Evolutionary conservation across 768 basidiomycete species (phyloP).

Genomic region (Asterophora lycoperdoides): DNA sequence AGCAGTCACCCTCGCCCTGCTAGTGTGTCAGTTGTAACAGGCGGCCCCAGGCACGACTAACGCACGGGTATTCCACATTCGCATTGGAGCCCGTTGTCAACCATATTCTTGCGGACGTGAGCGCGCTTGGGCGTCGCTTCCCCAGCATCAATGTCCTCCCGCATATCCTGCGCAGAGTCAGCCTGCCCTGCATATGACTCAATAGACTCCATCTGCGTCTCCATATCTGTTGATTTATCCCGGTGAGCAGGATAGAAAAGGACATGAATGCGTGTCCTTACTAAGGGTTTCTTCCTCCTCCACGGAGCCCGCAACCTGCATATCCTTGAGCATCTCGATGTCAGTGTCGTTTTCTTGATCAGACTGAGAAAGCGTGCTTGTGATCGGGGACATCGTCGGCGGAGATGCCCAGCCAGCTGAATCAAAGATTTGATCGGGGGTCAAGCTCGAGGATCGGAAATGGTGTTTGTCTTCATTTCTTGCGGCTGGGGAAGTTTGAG

Average conservation of each 20-base stretch:
- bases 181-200: slow-evolving; percentile 29
- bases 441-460: slow-evolving; percentile 3
- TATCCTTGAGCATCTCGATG: slow-evolving; percentile 35
- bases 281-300: slow-evolving; percentile 48
- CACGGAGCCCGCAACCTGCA: slow-evolving; percentile 18
- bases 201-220: slow-evolving; percentile 41
- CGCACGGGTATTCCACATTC: slow-evolving; percentile 63
- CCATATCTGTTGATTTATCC: slow-evolving; percentile 30
- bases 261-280: slow-evolving; percentile 16
- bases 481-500: slow-evolving; percentile 6
- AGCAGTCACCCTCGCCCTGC: slow-evolving; percentile 53
- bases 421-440: slow-evolving; percentile 5
- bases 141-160: slow-evolving; percentile 10
- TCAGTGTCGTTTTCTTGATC: slow-evolving; percentile 27
- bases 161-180: not conserved
- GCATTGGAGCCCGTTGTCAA: slow-evolving; percentile 51
- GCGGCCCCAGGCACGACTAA: not conserved
- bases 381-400: slow-evolving; percentile 10
- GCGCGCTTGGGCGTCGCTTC: slow-evolving; percentile 14
- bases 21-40: not conserved
- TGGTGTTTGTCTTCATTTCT: not conserved
- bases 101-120: slow-evolving; percentile 12
- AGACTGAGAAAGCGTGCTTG: slow-evolving; percentile 8
- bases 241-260: not conserved
- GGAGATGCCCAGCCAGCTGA: slow-evolving; percentile 7